phyloP scores from a whole-genome alignment of 257 asterid species.

The Leptodermis oblonga region DNA sequence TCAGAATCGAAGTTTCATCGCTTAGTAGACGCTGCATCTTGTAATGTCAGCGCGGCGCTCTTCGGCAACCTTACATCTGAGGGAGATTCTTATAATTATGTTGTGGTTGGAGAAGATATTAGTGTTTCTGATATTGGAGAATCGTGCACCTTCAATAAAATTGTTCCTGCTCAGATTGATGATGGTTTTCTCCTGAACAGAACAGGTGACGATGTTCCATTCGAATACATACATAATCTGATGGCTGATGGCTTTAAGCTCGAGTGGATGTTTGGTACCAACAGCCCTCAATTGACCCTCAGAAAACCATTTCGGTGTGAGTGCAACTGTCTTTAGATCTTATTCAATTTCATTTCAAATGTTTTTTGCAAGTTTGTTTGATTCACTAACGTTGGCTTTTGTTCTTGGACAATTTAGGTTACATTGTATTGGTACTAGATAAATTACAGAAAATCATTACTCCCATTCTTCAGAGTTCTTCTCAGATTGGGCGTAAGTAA shows the following conservation, averaged over 20 bases:
- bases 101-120: not conserved
- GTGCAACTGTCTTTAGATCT: not conserved
- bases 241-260: not conserved
- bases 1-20: not conserved
- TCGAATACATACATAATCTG: conserved; percentile 1
- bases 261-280: not conserved
- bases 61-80: no score
- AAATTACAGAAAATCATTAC: not conserved
- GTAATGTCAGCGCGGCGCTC: no score
- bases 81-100: not conserved
- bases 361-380: not conserved
- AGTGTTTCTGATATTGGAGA: not conserved
- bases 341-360: not conserved
- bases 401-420: not conserved
- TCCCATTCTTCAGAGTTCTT: not conserved
- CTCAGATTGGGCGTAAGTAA: no score
- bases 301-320: not conserved
- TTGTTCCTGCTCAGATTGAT: not conserved
- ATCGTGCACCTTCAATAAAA: not conserved
- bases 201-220: not conserved
- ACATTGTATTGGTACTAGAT: not conserved
- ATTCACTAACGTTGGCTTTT: not conserved
- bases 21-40: not conserved
- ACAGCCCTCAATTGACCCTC: not conserved
- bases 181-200: not conserved